Base-by-base conservation (phyloP, 352 stramenopile genomes). In the Globisporangium parvum region DNA sequence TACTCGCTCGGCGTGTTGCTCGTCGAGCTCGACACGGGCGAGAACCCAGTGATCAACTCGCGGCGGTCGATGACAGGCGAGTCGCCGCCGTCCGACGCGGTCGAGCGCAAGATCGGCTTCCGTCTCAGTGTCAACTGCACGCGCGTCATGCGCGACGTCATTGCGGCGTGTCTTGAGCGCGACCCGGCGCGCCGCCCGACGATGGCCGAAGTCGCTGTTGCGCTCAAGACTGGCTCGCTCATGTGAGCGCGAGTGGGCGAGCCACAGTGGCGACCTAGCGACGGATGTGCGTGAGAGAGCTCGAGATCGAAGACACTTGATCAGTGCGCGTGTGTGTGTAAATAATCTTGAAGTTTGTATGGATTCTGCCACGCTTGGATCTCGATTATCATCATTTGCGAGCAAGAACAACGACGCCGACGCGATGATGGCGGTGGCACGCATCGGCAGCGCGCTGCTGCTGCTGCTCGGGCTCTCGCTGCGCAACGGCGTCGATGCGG, bases 1-100 rank as follows among this genome's bases (percentile, higher is more conserved):
- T 93, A 82, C 60, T 69, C 83, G 47, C 87, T 93, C 51, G 83
- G 80, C 31, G 79, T 93, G 21, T 59, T 91, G 24, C 73, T 93
- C 33, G 80, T 90, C 24, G 83, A 93, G 56, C 70, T 93, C 26
- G 79, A 88, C 51, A 75, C 80, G 6, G 77, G 79, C 20, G 76
- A 88, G 57, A 84, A 75, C 24, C 83, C 80, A 0, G 71, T 85
- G 40, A 69, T 80, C 53, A 87, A 93, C 57, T 66, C 73, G 20
- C 58, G 71, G 33, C 76, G 67, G 0, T 57, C 80, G 23, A 73
- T 75, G 57, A 64, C 76, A 26, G 59, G 66, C 18, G 57, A 60
- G 42, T 48, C 21, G 37, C 62, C 74, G 48, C 65, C 73, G 26
- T 56, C 40, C 39, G 55, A 80, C 23, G 75, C 70, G 4, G 68